Evolutionary conservation across 2,329 filamentous ascomycete species (phyloP), one percentile per base, ranked within the genome.

Genomic region (Ophiocordyceps polyrhachis-furcata): DNA sequence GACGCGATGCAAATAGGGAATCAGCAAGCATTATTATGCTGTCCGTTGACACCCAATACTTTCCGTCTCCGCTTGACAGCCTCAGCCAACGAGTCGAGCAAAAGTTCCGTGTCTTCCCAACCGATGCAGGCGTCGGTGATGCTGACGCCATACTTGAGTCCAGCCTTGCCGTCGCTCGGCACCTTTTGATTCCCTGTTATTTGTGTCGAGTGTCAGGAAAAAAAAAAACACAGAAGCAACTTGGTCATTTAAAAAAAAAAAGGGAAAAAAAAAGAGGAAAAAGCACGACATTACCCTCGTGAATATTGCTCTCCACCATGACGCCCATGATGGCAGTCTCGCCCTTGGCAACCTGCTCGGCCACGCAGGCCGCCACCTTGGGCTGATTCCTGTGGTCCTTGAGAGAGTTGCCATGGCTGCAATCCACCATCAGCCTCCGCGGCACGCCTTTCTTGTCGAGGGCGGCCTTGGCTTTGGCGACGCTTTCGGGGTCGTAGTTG

Each of bases 371-470:
- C 4, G 87, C 88, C 19, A 98, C 91, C 71, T 89, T 87, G 52
- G 88, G 88, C 67, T 98, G 91, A 65, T 96, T 98, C 68, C 79
- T 87, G 73, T 96, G 89, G 65, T 96, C 78, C 74, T 98, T 98
- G 59, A 81, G 69, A 41, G 85, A 93, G 70, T 95, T 95, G 51
- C 91, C 91, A 62, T 98, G 91, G 62, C 83, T 91, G 74, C 91
- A 98, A 66, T 98, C 91, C 28, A 98, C 81, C 91, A 98, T 98
- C 57, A 98, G 70, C 50, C 86, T 73, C 51, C 84, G 72, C 46
- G 72, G 71, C 49, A 91, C 68, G 20, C 80, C 80, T 56, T 86
- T 80, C 62, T 85, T 82, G 49, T 67, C 68, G 32, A 98, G 69
- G 44, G 83, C 79, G 43, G 74, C 76, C 67, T 93, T 93, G 20